A percentile compares a stretch with the other conserved stretches of the same genome.
These are phyloP conservation scores for Elsinoe ampelina DNA, from an alignment of 2,329 filamentous ascomycete genomes.

Conservation along the genomic window DNA sequence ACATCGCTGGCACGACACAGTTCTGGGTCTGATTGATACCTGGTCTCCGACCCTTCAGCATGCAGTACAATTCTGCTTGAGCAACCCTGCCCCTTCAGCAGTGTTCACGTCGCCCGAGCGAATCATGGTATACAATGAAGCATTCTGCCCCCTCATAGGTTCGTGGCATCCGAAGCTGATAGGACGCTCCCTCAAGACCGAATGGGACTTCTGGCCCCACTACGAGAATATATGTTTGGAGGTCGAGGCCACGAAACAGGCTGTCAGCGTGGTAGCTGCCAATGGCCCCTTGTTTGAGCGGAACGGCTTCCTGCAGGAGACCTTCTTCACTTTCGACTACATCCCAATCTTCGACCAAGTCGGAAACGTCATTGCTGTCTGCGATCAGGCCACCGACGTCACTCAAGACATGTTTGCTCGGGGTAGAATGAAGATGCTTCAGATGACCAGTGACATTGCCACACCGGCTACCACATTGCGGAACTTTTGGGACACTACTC, in stretches of 20 bases:
- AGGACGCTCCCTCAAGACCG: conserved; percentile 11
- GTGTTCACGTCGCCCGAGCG: conserved; percentile 1
- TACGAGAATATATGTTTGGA: conserved; percentile 14
- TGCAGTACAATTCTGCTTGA: neutral
- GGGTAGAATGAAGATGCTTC: conserved; percentile 13
- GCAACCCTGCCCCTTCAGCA: neutral
- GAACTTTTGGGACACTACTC: neutral
- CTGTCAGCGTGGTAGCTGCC: conserved; percentile 7
- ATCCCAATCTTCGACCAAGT: conserved; percentile 12
- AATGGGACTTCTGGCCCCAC: conserved; percentile 14
- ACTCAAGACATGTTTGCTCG: conserved; percentile 15
- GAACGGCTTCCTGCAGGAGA: conserved; percentile 15
- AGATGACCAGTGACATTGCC: neutral
- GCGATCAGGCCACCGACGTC: conserved; percentile 15
- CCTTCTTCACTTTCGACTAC: conserved; percentile 16
- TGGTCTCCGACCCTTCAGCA: neutral
- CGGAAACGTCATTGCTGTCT: conserved; percentile 14
- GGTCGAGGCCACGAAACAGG: conserved; percentile 10
- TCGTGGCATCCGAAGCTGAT: conserved; percentile 12
- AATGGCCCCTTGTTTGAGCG: conserved; percentile 15
- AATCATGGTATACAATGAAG: conserved; percentile 15
- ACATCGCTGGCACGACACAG: neutral
- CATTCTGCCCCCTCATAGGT: conserved; percentile 7
- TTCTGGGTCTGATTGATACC: neutral
- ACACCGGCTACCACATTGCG: neutral